Evolutionary conservation across 2,329 filamentous ascomycete species (phyloP).

Genomic region (Alternaria incomplexa): DNA sequence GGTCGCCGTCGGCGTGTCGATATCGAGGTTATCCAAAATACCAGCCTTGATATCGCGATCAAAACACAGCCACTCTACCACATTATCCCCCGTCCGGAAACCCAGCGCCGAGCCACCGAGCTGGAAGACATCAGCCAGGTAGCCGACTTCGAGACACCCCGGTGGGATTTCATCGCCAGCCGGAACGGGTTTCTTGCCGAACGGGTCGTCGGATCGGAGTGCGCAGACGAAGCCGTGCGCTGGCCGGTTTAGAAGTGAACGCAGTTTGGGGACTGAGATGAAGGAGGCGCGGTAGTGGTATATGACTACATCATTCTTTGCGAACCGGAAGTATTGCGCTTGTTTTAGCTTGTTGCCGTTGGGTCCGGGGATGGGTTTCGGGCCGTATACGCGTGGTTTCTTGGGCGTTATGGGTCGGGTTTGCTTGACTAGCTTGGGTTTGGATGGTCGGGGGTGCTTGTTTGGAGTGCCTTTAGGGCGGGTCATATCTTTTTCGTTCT

Average conservation of each 20-base stretch:
- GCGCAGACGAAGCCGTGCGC: constrained; percentile 17
- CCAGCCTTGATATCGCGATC: background rate
- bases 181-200: background rate
- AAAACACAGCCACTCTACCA: constrained; percentile 34
- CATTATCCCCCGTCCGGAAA: constrained; percentile 12
- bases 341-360: constrained; percentile 3
- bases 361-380: background rate
- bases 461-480: background rate
- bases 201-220: constrained; percentile 17
- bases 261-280: constrained; percentile 10
- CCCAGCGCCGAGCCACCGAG: constrained; percentile 29
- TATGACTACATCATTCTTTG: constrained; percentile 15
- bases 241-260: background rate
- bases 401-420: background rate
- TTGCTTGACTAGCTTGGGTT: background rate
- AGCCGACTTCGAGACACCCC: constrained; percentile 24
- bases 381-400: background rate
- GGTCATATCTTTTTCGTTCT: background rate
- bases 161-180: constrained; percentile 24
- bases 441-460: background rate
- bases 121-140: constrained; percentile 23
- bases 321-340: constrained; percentile 23
- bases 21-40: constrained; percentile 6
- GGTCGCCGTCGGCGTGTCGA: background rate
- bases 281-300: constrained; percentile 24